Base-by-base conservation (phyloP, 2,329 filamentous ascomycete species). In the Chaetomiaceae sp. region DNA sequence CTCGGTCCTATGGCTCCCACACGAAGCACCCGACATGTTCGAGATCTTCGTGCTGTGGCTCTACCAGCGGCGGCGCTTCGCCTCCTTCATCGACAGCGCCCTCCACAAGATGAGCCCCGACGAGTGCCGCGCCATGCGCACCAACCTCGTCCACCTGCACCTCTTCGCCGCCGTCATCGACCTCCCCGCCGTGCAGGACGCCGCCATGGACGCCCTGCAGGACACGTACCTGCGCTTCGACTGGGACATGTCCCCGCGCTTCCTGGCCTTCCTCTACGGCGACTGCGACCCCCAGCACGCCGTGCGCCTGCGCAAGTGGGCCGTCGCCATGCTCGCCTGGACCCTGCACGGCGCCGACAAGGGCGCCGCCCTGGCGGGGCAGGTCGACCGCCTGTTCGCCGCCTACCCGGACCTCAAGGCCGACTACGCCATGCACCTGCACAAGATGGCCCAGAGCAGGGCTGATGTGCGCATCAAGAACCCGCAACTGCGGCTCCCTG, bases 261-360 rank as follows among this genome's bases (percentile, higher is more conserved):
- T 83, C 44, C 67, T 83, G 52, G 65, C 67, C 50, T 79, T 76
- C 56, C 70, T 82, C 11, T 83, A 82, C 66, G 73, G 68, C n/a
- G 72, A 78, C 58, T 79, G 77, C 64, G 75, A 80, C 46, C 65
- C 74, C 12, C 64, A 72, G 25, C 70, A 75, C 33, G 73, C 78
- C 48, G 73, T 77, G 37, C 75, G 80, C 9, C 70, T 83, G 36
- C 76, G 80, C 44, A 77, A 79, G 58, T 83, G 80, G 80, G 75
- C 78, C 50, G 78, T 82, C 6, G 79, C 80, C 54, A 82, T 83
- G 78, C 72, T 80, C 14, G 78, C 79, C n/a, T 83, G 79, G 72
- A 74, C 75, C 3, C 71, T 81, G 66, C 66, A 72, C 34, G 59
- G 67, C 51, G 63, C 66, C 4, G 60, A 63, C 22, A 53, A 48